Percentiles rank a stretch among this genome's conserved stretches.
phyloP scores from a whole-genome alignment of 2,329 filamentous ascomycete species.

The Arthroderma sp. region DNA sequence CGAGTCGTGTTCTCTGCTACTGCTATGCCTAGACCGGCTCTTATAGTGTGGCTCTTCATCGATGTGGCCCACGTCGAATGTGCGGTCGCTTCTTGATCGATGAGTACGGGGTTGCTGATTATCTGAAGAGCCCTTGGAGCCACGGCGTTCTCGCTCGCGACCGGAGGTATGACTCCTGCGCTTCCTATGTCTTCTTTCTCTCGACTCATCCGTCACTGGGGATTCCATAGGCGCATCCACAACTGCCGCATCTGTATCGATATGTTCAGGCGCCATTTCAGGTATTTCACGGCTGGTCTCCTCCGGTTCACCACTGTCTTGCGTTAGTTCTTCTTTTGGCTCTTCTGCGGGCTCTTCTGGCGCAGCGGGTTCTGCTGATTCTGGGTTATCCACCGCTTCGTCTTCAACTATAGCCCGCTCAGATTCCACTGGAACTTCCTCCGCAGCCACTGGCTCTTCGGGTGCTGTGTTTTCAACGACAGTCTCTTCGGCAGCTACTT shows the following conservation, averaged over 20 bases:
- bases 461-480: constrained; percentile 1
- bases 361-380: background rate
- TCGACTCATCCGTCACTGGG: constrained; percentile 4
- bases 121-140: constrained; percentile 26
- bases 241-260: background rate
- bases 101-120: constrained; percentile 16
- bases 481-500: constrained; percentile 4
- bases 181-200: constrained; percentile 14
- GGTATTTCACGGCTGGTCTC: background rate
- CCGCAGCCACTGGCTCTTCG: background rate
- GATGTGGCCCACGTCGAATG: constrained; percentile 10
- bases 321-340: background rate
- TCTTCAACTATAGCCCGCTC: background rate
- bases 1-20: background rate
- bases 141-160: constrained; percentile 21
- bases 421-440: background rate
- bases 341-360: constrained; percentile 3
- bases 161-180: constrained; percentile 18
- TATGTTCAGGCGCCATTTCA: constrained; percentile 2
- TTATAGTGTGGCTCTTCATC: constrained; percentile 22
- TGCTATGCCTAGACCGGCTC: constrained; percentile 15
- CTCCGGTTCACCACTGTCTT: background rate
- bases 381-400: background rate
- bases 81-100: constrained; percentile 20
- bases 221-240: background rate